phyloP scores from a whole-genome alignment of 2,329 filamentous ascomycete genomes.

The Parafenestella ontariensis region DNA sequence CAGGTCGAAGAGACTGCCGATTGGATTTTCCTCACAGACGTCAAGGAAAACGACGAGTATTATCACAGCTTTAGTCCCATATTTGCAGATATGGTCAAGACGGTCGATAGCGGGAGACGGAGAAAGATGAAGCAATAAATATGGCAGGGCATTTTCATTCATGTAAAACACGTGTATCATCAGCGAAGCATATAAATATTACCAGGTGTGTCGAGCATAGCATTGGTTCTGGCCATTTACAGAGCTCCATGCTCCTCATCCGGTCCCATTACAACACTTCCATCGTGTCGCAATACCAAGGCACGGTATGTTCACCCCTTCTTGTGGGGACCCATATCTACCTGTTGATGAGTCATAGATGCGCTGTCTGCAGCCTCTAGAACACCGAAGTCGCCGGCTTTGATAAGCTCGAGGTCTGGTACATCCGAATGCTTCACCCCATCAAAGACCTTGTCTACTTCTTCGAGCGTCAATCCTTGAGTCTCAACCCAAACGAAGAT shows the following conservation, averaged over 20 bases:
- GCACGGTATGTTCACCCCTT: too few relatives aligned
- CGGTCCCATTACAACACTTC: not conserved
- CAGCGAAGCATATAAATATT: not conserved
- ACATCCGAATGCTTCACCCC: slow-evolving; percentile 24
- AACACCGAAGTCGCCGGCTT: slow-evolving; percentile 8
- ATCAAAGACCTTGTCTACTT: slow-evolving; percentile 25
- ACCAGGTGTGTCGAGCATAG: not conserved
- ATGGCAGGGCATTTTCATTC: not conserved
- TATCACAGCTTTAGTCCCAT: slow-evolving; percentile 37
- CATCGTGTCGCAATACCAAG: too few relatives aligned
- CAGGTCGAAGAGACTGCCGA: slow-evolving; percentile 38
- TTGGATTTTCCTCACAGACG: slow-evolving; percentile 39
- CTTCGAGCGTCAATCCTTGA: slow-evolving; percentile 24
- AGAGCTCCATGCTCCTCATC: not conserved
- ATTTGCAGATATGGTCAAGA: slow-evolving; percentile 29
- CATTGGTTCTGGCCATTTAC: too few relatives aligned
- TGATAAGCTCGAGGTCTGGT: slow-evolving; percentile 21
- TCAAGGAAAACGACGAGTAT: slow-evolving; percentile 31
- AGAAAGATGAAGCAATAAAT: not conserved
- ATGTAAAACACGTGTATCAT: not conserved
- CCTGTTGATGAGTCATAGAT: not conserved
- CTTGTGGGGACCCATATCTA: not conserved
- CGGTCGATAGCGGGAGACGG: slow-evolving; percentile 21
- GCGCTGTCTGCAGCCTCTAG: slow-evolving; percentile 3
- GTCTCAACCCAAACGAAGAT: slow-evolving; percentile 37